Evolutionary conservation across 208 protist species (phyloP).

Genomic region (Phytomonas sp.): DNA sequence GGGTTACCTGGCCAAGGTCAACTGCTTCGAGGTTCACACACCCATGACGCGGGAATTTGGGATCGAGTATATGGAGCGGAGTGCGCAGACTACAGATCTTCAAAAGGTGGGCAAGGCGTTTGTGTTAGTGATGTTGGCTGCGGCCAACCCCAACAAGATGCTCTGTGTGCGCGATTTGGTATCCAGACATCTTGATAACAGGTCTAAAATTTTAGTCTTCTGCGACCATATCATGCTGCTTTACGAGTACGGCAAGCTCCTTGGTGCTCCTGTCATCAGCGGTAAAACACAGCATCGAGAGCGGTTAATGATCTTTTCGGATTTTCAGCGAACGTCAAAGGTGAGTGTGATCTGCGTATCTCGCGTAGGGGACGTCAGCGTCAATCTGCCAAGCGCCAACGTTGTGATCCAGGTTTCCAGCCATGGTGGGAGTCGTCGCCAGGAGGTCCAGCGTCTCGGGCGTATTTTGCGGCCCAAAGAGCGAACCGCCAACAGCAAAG

Average conservation of each 20-base stretch:
- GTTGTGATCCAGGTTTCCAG: conserved; percentile 98
- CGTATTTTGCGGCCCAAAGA: conserved; percentile 92
- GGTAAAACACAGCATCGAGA: conserved; percentile 91
- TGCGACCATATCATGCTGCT: conserved; percentile 96
- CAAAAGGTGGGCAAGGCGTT: conserved; percentile 16
- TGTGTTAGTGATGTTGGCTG: conserved; percentile 67
- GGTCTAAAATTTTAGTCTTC: conserved; percentile 99
- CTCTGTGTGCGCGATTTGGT: conserved; percentile 90
- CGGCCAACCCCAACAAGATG: conserved; percentile 88
- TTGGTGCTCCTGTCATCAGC: conserved; percentile 90
- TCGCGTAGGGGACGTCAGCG: conserved; percentile 94
- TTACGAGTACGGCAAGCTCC: conserved; percentile 86
- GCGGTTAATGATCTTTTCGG: conserved; percentile 88
- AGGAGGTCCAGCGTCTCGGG: conserved; percentile 96
- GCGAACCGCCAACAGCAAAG: conserved; percentile 49
- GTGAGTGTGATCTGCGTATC: conserved; percentile 96
- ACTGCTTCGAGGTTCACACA: conserved; percentile 97
- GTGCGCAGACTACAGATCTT: conserved; percentile 11
- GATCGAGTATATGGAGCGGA: conserved; percentile 77
- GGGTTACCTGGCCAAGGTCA: conserved; percentile 96
- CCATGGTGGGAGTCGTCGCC: conserved; percentile 92
- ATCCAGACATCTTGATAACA: conserved; percentile 78
- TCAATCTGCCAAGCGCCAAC: conserved; percentile 98
- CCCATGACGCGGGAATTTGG: conserved; percentile 96
- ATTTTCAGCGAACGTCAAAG: conserved; percentile 88